Conservation (phyloP, 139 green algal species). For the Trebouxia sp. region DNA sequence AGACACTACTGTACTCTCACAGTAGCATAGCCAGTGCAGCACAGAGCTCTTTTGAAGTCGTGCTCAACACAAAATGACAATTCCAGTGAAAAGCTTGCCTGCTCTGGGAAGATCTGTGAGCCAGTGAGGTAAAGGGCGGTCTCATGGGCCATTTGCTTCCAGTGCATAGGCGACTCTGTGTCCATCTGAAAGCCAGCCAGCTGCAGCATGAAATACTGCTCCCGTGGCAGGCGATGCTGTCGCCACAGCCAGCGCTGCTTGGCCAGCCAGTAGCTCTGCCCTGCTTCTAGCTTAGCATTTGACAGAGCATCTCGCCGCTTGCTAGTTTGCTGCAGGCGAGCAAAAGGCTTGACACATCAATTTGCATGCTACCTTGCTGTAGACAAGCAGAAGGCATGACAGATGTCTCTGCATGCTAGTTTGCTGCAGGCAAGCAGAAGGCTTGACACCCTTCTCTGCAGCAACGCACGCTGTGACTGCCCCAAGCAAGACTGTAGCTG, state of each 20-base stretch:
- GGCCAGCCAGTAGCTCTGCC: slow-evolving; percentile 53
- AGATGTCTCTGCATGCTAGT: slow-evolving; percentile 28
- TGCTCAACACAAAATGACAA: not conserved
- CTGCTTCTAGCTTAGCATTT: slow-evolving; percentile 32
- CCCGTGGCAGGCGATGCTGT: slow-evolving; percentile 29
- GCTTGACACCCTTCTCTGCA: too few species aligned
- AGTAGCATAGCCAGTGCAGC: too few species aligned
- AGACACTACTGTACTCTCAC: too few species aligned
- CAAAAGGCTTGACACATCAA: too few species aligned
- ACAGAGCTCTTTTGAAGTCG: not conserved
- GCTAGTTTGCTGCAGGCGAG: slow-evolving; percentile 32
- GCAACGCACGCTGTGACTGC: too few species aligned
- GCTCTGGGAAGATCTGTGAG: slow-evolving; percentile 29
- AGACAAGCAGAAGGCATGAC: too few species aligned
- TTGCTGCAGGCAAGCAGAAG: slow-evolving; percentile 22
- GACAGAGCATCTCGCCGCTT: slow-evolving; percentile 34
- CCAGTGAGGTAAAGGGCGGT: slow-evolving; percentile 39
- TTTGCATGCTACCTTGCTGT: too few species aligned
- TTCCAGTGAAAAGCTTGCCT: not conserved
- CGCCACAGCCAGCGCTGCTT: slow-evolving; percentile 56
- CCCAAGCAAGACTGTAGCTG: too few species aligned
- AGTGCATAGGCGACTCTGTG: slow-evolving; percentile 36
- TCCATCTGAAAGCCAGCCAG: slow-evolving; percentile 56
- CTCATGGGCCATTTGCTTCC: slow-evolving; percentile 43
- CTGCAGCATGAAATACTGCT: slow-evolving; percentile 51